Base-by-base conservation (phyloP, 345 rosid species). In the Psidium friedrichsthalianum region DNA sequence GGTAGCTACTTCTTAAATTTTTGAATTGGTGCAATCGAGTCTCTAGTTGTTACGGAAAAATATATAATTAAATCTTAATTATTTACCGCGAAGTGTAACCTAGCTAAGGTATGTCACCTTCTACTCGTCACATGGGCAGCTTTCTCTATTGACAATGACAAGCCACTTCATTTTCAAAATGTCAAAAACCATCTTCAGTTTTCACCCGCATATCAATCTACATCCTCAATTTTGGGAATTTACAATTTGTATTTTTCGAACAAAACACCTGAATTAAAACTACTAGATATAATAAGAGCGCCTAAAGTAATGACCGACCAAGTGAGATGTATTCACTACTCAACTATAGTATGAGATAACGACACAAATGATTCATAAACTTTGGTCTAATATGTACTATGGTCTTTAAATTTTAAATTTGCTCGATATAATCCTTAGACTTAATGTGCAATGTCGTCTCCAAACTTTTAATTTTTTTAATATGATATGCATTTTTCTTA, bases 1-100 rank as follows among this genome's bases (percentile, higher is more conserved):
- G 9, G 11, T 0, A 20, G 44, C 24, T 22, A 32, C 44, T 16
- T 32, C 47, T 42, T 5, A 32, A 8, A 64, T 64, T 10, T 8
- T 64, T 64, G 7, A 64, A 32, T 2, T 4, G 6, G 11, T 32
- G 24, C 24, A 18, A 69, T 36, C 36, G 6, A 69, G 36, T 64
- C 9, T 32, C 24, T 0, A 64, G 20, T 69, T 20, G 0, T 32
- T 8, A 21, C n/a, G n/a, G 1, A 5, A 1, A 15, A 10, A 21
- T n/a, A n/a, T n/a, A n/a, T n/a, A 32, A 8, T 1, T 0, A 8
- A 32, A 42, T 9, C 24, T 11, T 69, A 8, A 69, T 5, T 36
- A 1, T 69, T 69, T 69, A 18, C 24, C 20, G 5, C 11, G 32
- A 18, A 69, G 20, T 32, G 6, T 32, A 32, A 18, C 32, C 22